These are phyloP conservation scores for Orbilia ellipsospora DNA, from an alignment of 2,329 filamentous ascomycete species.

Conservation along the genomic window DNA sequence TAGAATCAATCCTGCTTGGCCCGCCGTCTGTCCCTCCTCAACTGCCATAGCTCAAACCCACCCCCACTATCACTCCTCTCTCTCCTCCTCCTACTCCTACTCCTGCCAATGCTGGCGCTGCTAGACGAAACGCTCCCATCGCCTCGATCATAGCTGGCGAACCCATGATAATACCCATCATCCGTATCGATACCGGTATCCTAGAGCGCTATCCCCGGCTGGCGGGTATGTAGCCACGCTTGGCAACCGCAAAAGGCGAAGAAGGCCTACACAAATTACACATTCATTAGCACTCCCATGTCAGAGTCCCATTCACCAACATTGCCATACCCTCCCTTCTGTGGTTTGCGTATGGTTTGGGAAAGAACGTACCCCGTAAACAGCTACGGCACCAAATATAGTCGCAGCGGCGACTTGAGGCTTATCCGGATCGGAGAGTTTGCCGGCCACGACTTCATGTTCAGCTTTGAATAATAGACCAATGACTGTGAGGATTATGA, in stretches of 20 bases:
- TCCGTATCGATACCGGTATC: slow-evolving; percentile 55
- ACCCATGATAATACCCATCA: slow-evolving; percentile 39
- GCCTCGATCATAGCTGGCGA: slow-evolving; percentile 5
- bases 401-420: slow-evolving; percentile 81
- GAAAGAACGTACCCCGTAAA: slow-evolving; percentile 79
- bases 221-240: slow-evolving; percentile 84
- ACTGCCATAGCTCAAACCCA: slow-evolving; percentile 32
- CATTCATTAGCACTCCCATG: slow-evolving; percentile 2
- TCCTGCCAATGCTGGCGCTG: slow-evolving; percentile 2
- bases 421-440: slow-evolving; percentile 72
- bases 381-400: slow-evolving; percentile 85
- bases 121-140: slow-evolving; percentile 23
- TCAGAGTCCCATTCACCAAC: neutral
- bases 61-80: slow-evolving; percentile 15
- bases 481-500: slow-evolving; percentile 73
- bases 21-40: slow-evolving; percentile 33
- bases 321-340: neutral
- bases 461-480: slow-evolving; percentile 79
- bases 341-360: neutral
- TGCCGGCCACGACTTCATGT: slow-evolving; percentile 85
- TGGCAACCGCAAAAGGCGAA: slow-evolving; percentile 91
- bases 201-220: slow-evolving; percentile 62
- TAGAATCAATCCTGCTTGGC: slow-evolving; percentile 40
- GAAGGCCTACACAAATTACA: slow-evolving; percentile 74
- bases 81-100: slow-evolving; percentile 24